These are phyloP conservation scores for Coemansia sp. DNA, from an alignment of 192 early-diverging fungal genomes.

Conservation along the genomic window DNA sequence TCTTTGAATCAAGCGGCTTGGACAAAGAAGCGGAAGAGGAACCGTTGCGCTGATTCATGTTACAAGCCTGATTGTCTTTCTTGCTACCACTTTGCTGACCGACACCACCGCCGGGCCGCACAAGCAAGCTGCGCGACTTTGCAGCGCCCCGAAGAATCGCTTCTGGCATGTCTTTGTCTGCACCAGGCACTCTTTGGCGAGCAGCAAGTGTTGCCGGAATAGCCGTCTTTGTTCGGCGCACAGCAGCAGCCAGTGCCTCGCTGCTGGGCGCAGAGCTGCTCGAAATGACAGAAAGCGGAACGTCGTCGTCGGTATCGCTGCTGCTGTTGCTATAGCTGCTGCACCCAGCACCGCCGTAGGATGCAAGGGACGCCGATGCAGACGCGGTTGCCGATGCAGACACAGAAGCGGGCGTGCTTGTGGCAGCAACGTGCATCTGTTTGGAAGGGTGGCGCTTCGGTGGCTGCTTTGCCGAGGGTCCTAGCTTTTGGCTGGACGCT, in stretches of 20 bases:
- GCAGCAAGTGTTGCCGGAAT: constrained; percentile 8
- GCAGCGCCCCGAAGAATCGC: background rate
- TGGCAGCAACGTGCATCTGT: constrained; percentile 4
- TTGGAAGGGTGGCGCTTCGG: background rate
- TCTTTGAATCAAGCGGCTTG: constrained; percentile 7
- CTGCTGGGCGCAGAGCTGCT: constrained; percentile 24
- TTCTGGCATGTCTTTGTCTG: background rate
- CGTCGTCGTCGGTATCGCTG: constrained; percentile 33
- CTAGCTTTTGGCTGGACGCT: background rate
- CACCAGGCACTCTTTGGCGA: background rate
- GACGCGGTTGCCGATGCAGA: no score
- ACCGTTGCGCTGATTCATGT: background rate
- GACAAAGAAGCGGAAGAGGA: background rate
- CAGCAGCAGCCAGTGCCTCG: constrained; percentile 11
- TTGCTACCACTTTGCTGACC: background rate
- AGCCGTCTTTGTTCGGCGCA: constrained; percentile 44
- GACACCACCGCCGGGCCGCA: background rate
- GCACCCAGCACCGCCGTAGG: background rate
- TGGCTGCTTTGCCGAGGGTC: background rate
- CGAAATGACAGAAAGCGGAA: constrained; percentile 48
- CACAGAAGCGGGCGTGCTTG: background rate
- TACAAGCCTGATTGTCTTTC: background rate
- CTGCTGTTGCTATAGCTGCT: background rate
- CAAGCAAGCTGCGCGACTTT: constrained; percentile 33
- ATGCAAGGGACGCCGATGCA: background rate